These are phyloP conservation scores for Zygosaccharomyces rouxii DNA, from an alignment of 805 yeast genomes.

Conservation along the genomic window DNA sequence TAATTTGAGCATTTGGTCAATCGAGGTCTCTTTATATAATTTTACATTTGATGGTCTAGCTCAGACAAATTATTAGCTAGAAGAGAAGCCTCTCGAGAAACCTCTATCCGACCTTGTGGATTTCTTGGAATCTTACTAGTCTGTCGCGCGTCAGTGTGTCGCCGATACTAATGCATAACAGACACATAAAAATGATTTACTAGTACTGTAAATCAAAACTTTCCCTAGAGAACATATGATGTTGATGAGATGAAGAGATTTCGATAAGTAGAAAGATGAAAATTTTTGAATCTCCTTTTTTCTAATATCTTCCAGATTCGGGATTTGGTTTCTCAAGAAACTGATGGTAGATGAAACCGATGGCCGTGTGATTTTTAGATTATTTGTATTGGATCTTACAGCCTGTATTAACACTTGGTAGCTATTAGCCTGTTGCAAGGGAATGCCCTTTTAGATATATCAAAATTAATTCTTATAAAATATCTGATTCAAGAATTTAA, in stretches of 20 bases:
- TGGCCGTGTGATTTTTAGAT: too few relatives aligned
- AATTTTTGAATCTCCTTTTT: too few relatives aligned
- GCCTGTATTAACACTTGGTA: too few relatives aligned
- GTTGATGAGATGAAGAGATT: neutral
- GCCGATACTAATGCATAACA: neutral
- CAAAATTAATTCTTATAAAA: too few relatives aligned
- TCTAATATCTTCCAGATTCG: neutral
- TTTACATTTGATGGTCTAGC: neutral
- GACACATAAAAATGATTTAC: neutral
- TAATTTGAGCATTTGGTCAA: neutral
- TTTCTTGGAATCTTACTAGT: neutral
- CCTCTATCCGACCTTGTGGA: neutral
- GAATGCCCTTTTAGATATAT: too few relatives aligned
- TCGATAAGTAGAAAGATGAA: neutral
- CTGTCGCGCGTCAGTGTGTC: neutral
- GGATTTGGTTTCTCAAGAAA: neutral
- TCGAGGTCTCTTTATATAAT: neutral
- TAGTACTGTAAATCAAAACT: neutral
- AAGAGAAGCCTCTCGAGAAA: neutral
- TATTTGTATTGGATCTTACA: too few relatives aligned
- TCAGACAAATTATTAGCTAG: neutral
- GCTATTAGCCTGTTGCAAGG: too few relatives aligned
- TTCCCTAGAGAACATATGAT: slow-evolving; percentile 1
- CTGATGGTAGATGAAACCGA: too few relatives aligned
- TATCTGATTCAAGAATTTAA: too few relatives aligned